Percentiles rank a stretch among this genome's conserved stretches.
Conservation (phyloP, 306 rosid genomes). For the Sphenostylis stenocarpa region DNA sequence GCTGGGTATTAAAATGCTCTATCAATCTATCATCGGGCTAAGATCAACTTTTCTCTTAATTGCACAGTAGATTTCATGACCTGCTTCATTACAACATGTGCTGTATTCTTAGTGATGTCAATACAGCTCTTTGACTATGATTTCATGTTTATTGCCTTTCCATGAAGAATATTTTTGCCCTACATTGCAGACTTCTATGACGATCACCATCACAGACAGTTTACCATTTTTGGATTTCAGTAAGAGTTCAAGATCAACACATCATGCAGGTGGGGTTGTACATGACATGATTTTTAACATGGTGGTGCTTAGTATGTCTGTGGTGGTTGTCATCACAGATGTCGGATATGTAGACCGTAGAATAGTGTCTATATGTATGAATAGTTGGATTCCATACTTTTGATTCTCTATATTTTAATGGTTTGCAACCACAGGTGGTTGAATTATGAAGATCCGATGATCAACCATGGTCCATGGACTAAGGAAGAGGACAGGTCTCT, state of each 20-base stretch:
- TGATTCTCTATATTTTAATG: constrained; percentile 19
- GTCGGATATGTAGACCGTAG: constrained; percentile 38
- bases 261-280: constrained; percentile 71
- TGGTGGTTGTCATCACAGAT: constrained; percentile 69
- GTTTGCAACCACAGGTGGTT: constrained; percentile 69
- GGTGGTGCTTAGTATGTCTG: constrained; percentile 61
- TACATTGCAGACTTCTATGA: constrained; percentile 66
- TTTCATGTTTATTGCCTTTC: constrained; percentile 51
- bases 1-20: constrained; percentile 1
- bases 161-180: constrained; percentile 56
- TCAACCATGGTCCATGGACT: constrained; percentile 70
- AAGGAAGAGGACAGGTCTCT: constrained; percentile 71
- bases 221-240: constrained; percentile 63
- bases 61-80: constrained; percentile 3
- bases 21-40: not conserved
- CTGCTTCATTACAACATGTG: constrained; percentile 8
- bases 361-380: constrained; percentile 12
- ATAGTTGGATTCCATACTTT: constrained; percentile 22
- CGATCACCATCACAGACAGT: constrained; percentile 64
- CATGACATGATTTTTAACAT: constrained; percentile 48
- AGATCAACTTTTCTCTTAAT: constrained; percentile 11
- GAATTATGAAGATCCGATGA: constrained; percentile 91
- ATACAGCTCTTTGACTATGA: constrained; percentile 48
- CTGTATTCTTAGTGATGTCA: constrained; percentile 32
- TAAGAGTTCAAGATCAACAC: constrained; percentile 55